Percentiles rank a stretch among this genome's conserved stretches.
These are phyloP conservation scores for Nothopassalora personata DNA, from an alignment of 2,329 filamentous ascomycete genomes.

Conservation along the genomic window DNA sequence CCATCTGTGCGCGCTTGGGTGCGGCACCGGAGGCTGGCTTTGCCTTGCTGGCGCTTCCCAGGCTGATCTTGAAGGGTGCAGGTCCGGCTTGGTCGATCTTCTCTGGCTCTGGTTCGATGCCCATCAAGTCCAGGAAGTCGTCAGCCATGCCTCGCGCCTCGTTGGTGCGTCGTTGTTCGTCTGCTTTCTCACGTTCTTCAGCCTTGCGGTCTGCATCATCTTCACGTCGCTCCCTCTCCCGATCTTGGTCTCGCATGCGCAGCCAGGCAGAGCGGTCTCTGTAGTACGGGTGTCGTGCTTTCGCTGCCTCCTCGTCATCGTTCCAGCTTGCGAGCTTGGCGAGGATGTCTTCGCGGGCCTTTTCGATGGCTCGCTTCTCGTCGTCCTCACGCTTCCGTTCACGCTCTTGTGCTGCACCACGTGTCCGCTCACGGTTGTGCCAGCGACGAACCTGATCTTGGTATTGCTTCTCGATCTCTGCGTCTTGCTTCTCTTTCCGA, in stretches of 20 bases:
- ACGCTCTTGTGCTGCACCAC: constrained; percentile 77
- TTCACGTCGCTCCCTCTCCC: constrained; percentile 65
- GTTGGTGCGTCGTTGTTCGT: constrained; percentile 63
- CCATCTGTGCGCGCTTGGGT: constrained; percentile 59
- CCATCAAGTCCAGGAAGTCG: constrained; percentile 81
- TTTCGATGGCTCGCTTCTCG: constrained; percentile 61
- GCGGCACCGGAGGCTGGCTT: constrained; percentile 50
- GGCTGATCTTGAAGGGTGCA: constrained; percentile 75
- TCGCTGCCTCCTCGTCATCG: constrained; percentile 77
- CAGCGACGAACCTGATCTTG: constrained; percentile 83
- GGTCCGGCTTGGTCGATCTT: constrained; percentile 53
- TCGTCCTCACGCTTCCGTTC: constrained; percentile 75
- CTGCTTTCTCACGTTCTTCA: constrained; percentile 67
- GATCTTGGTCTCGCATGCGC: constrained; percentile 69
- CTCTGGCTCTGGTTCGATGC: constrained; percentile 48
- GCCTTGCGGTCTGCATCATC: constrained; percentile 78
- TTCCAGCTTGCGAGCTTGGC: constrained; percentile 77
- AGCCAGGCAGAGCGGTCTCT: constrained; percentile 79
- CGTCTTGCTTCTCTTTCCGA: constrained; percentile 62
- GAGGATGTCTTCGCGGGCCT: constrained; percentile 61
- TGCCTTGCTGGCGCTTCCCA: constrained; percentile 69
- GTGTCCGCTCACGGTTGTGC: constrained; percentile 80
- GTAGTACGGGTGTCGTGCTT: constrained; percentile 84
- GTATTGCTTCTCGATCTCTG: constrained; percentile 74
- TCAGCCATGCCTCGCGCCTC: constrained; percentile 80